A percentile compares a stretch with the other conserved stretches of the same genome.
phyloP scores from a whole-genome alignment of 768 basidiomycete species.

The Psilocybe subaeruginosa region DNA sequence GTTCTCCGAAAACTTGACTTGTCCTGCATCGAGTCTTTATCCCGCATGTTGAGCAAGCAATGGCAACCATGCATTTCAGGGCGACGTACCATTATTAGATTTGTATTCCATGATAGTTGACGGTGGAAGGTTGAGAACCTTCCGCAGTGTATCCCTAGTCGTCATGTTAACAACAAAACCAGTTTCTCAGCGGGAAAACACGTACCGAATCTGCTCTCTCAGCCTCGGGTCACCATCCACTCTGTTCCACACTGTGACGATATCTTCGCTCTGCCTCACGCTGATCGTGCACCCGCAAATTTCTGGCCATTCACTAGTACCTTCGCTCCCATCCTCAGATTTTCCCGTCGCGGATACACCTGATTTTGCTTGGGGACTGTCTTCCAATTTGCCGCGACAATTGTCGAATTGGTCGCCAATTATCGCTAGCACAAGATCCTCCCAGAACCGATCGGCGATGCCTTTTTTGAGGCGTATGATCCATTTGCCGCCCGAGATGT shows the following conservation, averaged over 20 bases:
- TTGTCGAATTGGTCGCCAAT: constrained; percentile 91
- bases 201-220: constrained; percentile 83
- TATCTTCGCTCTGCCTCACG: constrained; percentile 92
- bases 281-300: constrained; percentile 96
- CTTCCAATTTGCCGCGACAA: constrained; percentile 39
- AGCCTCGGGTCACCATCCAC: constrained; percentile 76
- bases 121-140: constrained; percentile 73
- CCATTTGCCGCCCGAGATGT: constrained; percentile 90
- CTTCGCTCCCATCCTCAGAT: constrained; percentile 44
- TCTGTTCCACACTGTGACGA: constrained; percentile 91
- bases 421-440: constrained; percentile 83
- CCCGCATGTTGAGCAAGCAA: constrained; percentile 9
- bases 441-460: constrained; percentile 89
- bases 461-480: constrained; percentile 93
- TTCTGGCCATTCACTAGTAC: constrained; percentile 64
- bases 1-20: constrained; percentile 83
- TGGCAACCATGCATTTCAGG: background rate
- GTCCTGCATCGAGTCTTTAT: constrained; percentile 84
- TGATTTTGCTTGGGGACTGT: constrained; percentile 29
- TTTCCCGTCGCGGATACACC: constrained; percentile 30
- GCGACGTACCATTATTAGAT: constrained; percentile 77
- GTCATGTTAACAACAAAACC: background rate
- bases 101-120: constrained; percentile 93
- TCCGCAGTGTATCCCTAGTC: constrained; percentile 76
- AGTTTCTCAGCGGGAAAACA: constrained; percentile 12